Evolutionary conservation across 352 stramenopile species (phyloP).

Genomic region (Globisporangium sylvaticum): DNA sequence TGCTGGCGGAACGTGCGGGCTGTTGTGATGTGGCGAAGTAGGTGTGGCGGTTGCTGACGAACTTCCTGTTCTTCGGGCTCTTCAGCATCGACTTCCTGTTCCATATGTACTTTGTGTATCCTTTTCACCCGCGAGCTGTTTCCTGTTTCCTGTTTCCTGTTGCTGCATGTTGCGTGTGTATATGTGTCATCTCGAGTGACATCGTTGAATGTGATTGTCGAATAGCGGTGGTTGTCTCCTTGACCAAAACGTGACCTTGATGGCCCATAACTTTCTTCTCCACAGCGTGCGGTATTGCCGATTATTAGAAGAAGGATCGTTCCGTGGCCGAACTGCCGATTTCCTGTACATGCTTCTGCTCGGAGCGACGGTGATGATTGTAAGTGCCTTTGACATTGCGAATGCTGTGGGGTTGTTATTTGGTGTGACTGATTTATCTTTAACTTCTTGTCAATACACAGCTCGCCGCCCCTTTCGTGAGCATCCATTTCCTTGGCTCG

Average conservation of each 20-base stretch:
- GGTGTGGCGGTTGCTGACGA: constrained; percentile 96
- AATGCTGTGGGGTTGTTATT: not conserved
- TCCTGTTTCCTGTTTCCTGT: not conserved
- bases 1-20: not conserved
- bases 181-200: constrained; percentile 9
- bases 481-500: constrained; percentile 97
- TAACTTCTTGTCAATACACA: constrained; percentile 17
- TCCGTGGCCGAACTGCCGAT: constrained; percentile 94
- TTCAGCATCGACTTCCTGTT: constrained; percentile 99
- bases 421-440: not conserved
- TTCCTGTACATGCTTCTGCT: constrained; percentile 99
- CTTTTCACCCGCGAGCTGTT: constrained; percentile 25
- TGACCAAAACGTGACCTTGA: not conserved
- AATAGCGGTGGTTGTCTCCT: not conserved
- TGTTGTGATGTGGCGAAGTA: constrained; percentile 14
- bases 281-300: constrained; percentile 92
- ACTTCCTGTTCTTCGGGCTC: constrained; percentile 99
- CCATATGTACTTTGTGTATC: constrained; percentile 99
- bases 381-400: constrained; percentile 28
- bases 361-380: constrained; percentile 92
- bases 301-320: constrained; percentile 97
- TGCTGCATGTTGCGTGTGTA: constrained; percentile 3
- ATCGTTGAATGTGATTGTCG: not conserved
- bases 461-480: constrained; percentile 94
- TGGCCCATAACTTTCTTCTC: not conserved